phyloP scores from a whole-genome alignment of 306 rosid genomes.

The Malus asiatica region DNA sequence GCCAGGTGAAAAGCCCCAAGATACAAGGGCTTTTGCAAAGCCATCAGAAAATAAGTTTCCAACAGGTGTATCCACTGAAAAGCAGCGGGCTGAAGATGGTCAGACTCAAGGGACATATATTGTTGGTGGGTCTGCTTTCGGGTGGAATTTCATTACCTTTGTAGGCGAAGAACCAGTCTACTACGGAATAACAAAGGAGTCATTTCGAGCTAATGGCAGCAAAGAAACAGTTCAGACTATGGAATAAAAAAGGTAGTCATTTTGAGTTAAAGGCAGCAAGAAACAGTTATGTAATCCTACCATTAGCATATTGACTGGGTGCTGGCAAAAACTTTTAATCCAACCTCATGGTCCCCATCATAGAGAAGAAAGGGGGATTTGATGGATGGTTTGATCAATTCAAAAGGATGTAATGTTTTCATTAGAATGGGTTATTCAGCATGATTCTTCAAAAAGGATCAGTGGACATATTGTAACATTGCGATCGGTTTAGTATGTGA shows the following conservation, averaged over 20 bases:
- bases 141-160: constrained; percentile 78
- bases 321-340: too few species aligned
- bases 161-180: constrained; percentile 48
- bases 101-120: constrained; percentile 39
- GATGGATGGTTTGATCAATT: too few species aligned
- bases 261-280: constrained; percentile 18
- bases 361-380: too few species aligned
- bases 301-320: too few species aligned
- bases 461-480: neutral
- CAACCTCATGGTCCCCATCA: too few species aligned
- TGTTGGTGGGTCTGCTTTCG: constrained; percentile 91
- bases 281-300: too few species aligned
- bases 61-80: constrained; percentile 25
- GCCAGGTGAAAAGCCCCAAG: constrained; percentile 23
- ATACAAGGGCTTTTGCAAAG: constrained; percentile 4
- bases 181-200: constrained; percentile 65
- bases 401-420: too few species aligned
- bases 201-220: constrained; percentile 33
- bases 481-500: neutral
- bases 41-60: constrained; percentile 30
- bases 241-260: constrained; percentile 59
- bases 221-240: constrained; percentile 19
- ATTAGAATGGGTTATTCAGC: too few species aligned
- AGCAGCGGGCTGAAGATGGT: constrained; percentile 33
- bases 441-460: too few species aligned